These are phyloP conservation scores for Hanseniaspora clermontiae DNA, from an alignment of 805 yeast genomes.

Conservation along the genomic window DNA sequence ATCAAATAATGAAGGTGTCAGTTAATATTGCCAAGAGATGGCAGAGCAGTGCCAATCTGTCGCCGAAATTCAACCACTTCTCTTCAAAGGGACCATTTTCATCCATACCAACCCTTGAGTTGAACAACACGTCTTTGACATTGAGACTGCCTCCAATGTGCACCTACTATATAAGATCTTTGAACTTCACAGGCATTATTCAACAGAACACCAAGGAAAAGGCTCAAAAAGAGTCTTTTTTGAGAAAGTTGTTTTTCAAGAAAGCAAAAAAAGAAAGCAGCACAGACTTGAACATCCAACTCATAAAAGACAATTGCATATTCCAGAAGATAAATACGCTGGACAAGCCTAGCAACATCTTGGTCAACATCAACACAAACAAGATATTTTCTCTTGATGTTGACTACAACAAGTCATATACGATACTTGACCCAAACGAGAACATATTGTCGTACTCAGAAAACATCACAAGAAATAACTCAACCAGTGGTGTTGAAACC, in stretches of 20 bases:
- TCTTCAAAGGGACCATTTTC: constrained; percentile 11
- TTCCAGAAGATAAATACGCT: constrained; percentile 7
- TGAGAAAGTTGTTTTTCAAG: not conserved
- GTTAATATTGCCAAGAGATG: not conserved
- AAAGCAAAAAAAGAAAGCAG: not conserved
- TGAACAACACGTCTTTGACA: not conserved
- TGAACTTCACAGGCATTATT: constrained; percentile 10
- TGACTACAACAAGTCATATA: not conserved
- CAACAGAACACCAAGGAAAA: not conserved
- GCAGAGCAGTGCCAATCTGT: not conserved
- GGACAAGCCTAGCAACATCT: constrained; percentile 2
- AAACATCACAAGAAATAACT: constrained; percentile 15
- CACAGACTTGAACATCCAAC: not conserved
- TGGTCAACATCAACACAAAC: constrained; percentile 1
- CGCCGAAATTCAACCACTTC: not conserved
- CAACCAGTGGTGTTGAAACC: constrained; percentile 14
- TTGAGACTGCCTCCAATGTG: constrained; percentile 7
- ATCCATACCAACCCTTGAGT: not conserved
- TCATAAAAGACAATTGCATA: not conserved
- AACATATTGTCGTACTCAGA: constrained; percentile 22
- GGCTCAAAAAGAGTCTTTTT: not conserved
- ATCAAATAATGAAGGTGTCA: too few species aligned
- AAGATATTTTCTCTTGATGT: not conserved
- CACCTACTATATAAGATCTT: constrained; percentile 5
- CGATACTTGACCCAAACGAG: constrained; percentile 14